Evolutionary conservation across 1,284 basidiomycete genomes (phyloP), one percentile per base, ranked within the genome.

Genomic region (Taiwanofungus camphoratus): DNA sequence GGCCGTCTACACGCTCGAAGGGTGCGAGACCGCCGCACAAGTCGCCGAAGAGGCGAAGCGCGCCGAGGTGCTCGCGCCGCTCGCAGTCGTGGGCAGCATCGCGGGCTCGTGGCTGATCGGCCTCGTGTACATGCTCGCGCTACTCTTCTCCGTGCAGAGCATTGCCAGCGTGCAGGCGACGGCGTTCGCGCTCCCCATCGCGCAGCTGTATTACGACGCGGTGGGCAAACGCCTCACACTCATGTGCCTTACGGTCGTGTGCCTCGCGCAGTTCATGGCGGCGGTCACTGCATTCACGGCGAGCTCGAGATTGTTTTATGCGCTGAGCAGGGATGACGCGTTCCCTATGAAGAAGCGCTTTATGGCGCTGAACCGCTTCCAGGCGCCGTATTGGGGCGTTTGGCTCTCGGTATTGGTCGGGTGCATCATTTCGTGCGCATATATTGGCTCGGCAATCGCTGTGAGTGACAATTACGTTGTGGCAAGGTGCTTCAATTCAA

Each of bases 1-100:
- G 69, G 77, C 77, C 3, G 77, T 80, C 4, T 80, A 79, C 52
- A 77, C 77, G 1, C 67, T 79, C 19, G 77, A 78, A 61, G 77
- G 77, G 15, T 79, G 77, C 55, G 77, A 79, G 56, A 79, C 77
- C 4, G 77, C 77, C 27, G 77, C 77, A 19, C 77, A 79, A 58
- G 70, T 79, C 5, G 77, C 77, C 4, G 77, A 79, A 58, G 77
- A 80, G 58, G 76, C 77, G 20, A 62, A 68, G 36, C 71, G 73
- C 32, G 77, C 77, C 0, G 74, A 77, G 44, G 48, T 76, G 37
- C 71, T 79, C 18, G 75, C 77, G 1, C 77, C 77, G 4, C 60
- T 77, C 27, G 77, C 74, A 9, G 71, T 79, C 29, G 72, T 78
- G 21, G 70, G 68, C 26, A 73, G 69, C 54, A 76, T 79, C 49